Evolutionary conservation across 2,329 filamentous ascomycete genomes (phyloP).

Genomic region (Alternaria gaisen): DNA sequence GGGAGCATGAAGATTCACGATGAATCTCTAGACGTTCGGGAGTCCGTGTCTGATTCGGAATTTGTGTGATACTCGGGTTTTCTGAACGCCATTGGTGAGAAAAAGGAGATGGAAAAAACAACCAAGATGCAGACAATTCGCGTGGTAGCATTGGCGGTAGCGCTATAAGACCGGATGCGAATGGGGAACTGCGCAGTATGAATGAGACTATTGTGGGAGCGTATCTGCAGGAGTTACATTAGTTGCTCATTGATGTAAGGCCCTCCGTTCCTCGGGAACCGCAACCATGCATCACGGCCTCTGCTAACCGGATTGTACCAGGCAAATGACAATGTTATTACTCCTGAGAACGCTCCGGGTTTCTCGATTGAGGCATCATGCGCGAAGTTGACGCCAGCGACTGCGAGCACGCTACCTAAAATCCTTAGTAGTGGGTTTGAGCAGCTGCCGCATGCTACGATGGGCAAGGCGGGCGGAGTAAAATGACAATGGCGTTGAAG

Average conservation of each 20-base stretch:
- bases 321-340: constrained; percentile 29
- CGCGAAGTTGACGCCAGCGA: constrained; percentile 50
- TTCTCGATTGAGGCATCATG: constrained; percentile 53
- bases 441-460: background rate
- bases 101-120: background rate
- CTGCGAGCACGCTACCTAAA: constrained; percentile 21
- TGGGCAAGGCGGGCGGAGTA: background rate
- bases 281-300: background rate
- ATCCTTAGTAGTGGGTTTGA: constrained; percentile 18
- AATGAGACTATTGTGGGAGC: background rate
- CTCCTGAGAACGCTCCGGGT: constrained; percentile 43
- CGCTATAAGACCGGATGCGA: background rate
- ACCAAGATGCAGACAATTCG: background rate
- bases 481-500: background rate
- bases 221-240: background rate
- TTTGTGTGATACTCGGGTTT: background rate
- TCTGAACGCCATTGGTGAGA: background rate
- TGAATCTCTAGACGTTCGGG: background rate
- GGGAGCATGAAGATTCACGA: background rate
- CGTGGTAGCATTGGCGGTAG: background rate
- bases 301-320: constrained; percentile 29
- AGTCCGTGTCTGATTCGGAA: background rate
- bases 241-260: background rate
- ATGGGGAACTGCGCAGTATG: background rate
- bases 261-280: background rate